Percentiles rank a stretch among this genome's conserved stretches.
These are phyloP conservation scores for Fragaria vesca DNA, from an alignment of 306 rosid genomes.

Conservation along the genomic window DNA sequence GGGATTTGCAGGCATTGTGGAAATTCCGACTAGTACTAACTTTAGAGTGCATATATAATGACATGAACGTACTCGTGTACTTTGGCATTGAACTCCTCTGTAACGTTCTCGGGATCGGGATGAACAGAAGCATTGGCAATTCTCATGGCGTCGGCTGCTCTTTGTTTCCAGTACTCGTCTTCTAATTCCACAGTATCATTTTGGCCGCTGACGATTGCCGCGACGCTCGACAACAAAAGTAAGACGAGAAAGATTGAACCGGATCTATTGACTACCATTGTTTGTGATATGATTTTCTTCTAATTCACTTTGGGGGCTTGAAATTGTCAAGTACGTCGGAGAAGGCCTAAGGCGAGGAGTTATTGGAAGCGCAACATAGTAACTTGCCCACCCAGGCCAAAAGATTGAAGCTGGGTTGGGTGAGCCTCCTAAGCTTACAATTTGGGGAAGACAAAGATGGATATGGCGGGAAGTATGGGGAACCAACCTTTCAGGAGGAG, in stretches of 20 bases:
- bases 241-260: slow-evolving; percentile 1
- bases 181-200: slow-evolving; percentile 13
- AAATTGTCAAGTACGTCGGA: neutral
- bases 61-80: slow-evolving; percentile 42
- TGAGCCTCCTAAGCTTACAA: neutral
- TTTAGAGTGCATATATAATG: neutral
- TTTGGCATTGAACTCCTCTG: slow-evolving; percentile 31
- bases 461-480: slow-evolving; percentile 24
- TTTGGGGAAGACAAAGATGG: slow-evolving; percentile 6
- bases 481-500: slow-evolving; percentile 12
- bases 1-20: no score
- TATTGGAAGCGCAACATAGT: neutral
- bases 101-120: slow-evolving; percentile 40
- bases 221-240: slow-evolving; percentile 29
- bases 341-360: neutral
- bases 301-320: neutral
- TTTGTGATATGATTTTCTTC: neutral
- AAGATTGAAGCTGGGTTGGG: neutral
- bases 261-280: neutral
- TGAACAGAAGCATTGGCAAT: slow-evolving; percentile 25
- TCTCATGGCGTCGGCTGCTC: slow-evolving; percentile 32
- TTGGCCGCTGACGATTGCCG: slow-evolving; percentile 30
- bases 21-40: neutral
- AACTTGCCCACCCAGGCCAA: slow-evolving; percentile 9
- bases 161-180: slow-evolving; percentile 57